Evolutionary conservation across 257 asterid genomes (phyloP), one percentile per base, ranked within the genome.

Genomic region (Solanum virginianum): DNA sequence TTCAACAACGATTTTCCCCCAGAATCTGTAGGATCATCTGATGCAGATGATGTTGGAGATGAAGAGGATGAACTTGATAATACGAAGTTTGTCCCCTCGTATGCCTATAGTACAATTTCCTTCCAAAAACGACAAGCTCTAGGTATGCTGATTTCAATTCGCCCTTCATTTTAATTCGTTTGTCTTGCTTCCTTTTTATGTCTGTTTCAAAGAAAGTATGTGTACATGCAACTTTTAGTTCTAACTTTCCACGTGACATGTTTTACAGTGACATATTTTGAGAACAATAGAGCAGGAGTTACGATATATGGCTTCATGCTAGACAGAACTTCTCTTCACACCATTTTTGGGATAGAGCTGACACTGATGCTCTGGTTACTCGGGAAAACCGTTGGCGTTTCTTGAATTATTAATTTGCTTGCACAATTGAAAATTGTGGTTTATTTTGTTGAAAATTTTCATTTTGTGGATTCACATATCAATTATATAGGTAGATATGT

Each of bases 31-130:
- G 93, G 86, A 43, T 88, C 90, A 3, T 90, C 92, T 4, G 98
- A 94, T 85, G 71, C 55, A 5, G 98, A 93, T 6, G 98, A 94
- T 32, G 96, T 91, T 29, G 98, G 98, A 0, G 97, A 92, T 54
- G 99, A 96, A 91, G 99, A 96, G 86, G 98, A 96, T 24, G 98
- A 95, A 69, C 86, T 96, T 14, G 98, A 96, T 83, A 92, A 94
- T 81, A 87, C 93, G 39, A 91, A 92, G 54, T 90, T 96, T 43
- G 86, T 93, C 51, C 97, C 92, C 1, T 89, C 97, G 0, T 93
- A 92, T 60, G 92, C 87, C 16, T 81, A 88, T 86, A 95, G 91
- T 93, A 91, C 98, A 9, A 89, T 95, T 87, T 96, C 99, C 2
- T 95, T 95, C 81, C 99, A 96, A 86, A 96, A 94, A 86, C 90